These are phyloP conservation scores for Rhizopogon rudus DNA, from an alignment of 768 basidiomycete genomes.

Conservation along the genomic window DNA sequence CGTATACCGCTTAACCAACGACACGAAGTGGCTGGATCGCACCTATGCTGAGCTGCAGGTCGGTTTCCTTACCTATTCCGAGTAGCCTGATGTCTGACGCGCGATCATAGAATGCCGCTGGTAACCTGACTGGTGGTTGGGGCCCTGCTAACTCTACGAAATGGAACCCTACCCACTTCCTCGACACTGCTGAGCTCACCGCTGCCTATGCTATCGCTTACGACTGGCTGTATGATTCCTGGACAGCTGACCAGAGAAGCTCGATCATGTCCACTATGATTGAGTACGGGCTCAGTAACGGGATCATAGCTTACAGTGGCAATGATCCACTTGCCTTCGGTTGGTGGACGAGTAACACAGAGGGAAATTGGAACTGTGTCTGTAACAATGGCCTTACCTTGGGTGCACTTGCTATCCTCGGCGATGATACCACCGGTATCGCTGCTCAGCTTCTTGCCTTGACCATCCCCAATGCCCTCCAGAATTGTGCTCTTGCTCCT, in stretches of 20 bases:
- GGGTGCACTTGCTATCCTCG: constrained; percentile 86
- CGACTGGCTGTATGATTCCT: constrained; percentile 91
- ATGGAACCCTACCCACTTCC: constrained; percentile 92
- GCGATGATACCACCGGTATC: constrained; percentile 71
- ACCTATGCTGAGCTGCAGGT: constrained; percentile 82
- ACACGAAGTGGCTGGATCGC: constrained; percentile 88
- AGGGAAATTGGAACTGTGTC: constrained; percentile 98
- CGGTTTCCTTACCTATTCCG: constrained; percentile 20
- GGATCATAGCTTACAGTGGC: constrained; percentile 47
- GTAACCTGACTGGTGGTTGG: constrained; percentile 60
- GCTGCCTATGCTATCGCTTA: constrained; percentile 91
- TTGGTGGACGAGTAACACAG: constrained; percentile 75
- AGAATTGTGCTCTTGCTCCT: constrained; percentile 65
- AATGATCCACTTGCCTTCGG: constrained; percentile 36
- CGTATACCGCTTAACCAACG: constrained; percentile 85
- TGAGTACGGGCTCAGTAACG: constrained; percentile 69
- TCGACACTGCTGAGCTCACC: constrained; percentile 87
- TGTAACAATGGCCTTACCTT: constrained; percentile 89
- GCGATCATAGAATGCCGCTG: constrained; percentile 60
- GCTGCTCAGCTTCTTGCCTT: constrained; percentile 62
- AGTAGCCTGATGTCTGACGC: background rate
- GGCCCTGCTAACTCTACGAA: constrained; percentile 55
- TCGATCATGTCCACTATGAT: constrained; percentile 70
- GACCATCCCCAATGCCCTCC: constrained; percentile 69
- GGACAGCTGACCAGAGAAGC: constrained; percentile 67